phyloP scores from a whole-genome alignment of 2,329 filamentous ascomycete species.

The Shiraia bambusicola region DNA sequence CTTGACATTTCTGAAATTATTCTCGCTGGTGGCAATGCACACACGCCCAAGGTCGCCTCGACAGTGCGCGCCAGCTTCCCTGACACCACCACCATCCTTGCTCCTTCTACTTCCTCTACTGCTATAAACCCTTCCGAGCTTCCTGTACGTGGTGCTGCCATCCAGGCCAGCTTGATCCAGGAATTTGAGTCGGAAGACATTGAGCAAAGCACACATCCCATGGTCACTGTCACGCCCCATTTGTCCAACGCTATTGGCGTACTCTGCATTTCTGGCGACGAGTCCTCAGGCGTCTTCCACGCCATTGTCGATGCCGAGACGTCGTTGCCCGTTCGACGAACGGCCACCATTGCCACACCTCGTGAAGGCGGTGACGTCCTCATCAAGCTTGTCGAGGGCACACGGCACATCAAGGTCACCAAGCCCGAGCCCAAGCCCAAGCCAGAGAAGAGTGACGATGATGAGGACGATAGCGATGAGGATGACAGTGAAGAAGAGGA shows the following conservation, averaged over 20 bases:
- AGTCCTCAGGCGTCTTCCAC: constrained; percentile 69
- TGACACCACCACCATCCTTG: constrained; percentile 72
- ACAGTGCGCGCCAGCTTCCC: constrained; percentile 81
- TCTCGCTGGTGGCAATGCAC: constrained; percentile 85
- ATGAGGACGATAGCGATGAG: constrained; percentile 63
- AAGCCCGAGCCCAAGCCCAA: constrained; percentile 80
- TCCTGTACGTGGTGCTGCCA: constrained; percentile 82
- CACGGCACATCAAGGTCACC: constrained; percentile 88
- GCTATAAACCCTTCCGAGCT: constrained; percentile 95
- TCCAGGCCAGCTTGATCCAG: constrained; percentile 91
- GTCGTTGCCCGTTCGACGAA: constrained; percentile 83
- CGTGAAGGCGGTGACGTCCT: constrained; percentile 84
- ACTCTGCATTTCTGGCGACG: constrained; percentile 63
- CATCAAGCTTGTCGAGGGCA: constrained; percentile 84
- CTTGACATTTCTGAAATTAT: constrained; percentile 95
- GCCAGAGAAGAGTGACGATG: constrained; percentile 61
- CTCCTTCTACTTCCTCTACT: constrained; percentile 73
- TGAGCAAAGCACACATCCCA: constrained; percentile 91
- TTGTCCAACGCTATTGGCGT: constrained; percentile 87
- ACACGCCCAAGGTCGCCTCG: constrained; percentile 88
- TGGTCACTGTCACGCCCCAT: constrained; percentile 92
- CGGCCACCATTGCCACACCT: constrained; percentile 73
- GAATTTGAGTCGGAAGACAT: constrained; percentile 94
- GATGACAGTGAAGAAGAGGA: constrained; percentile 64
- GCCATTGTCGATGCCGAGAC: constrained; percentile 84